Evolutionary conservation across 2,329 filamentous ascomycete species (phyloP).

Genomic region (Colletotrichum siamense): DNA sequence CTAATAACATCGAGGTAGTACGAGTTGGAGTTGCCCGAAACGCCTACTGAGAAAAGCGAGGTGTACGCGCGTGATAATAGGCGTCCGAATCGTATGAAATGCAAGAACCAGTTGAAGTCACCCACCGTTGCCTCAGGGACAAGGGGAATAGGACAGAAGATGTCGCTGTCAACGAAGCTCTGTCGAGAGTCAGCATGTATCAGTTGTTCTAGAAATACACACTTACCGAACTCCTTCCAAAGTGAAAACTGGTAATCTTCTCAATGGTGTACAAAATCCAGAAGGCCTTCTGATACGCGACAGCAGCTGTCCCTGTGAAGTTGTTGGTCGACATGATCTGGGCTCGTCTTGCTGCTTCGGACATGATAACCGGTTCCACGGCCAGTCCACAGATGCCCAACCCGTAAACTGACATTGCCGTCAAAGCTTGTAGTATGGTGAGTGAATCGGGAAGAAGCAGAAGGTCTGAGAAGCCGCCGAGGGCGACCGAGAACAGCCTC

Average conservation of each 20-base stretch:
- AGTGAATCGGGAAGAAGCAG: conserved; percentile 34
- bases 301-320: conserved; percentile 13
- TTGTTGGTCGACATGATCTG: conserved; percentile 31
- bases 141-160: conserved; percentile 31
- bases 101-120: conserved; percentile 31
- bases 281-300: conserved; percentile 32
- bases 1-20: conserved; percentile 31
- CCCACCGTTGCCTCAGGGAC: conserved; percentile 26
- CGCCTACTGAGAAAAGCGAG: conserved; percentile 33
- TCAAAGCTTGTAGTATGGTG: conserved; percentile 32
- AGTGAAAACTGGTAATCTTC: conserved; percentile 31
- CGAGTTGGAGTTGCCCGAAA: conserved; percentile 26
- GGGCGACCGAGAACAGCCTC: conserved; percentile 41
- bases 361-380: conserved; percentile 35
- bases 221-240: conserved; percentile 34
- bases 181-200: not conserved
- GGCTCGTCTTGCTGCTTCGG: conserved; percentile 33
- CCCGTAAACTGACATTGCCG: conserved; percentile 34
- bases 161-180: conserved; percentile 36
- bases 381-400: conserved; percentile 32
- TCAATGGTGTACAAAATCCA: conserved; percentile 32
- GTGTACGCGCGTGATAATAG: conserved; percentile 32
- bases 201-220: accelerated
- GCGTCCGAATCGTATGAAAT: conserved; percentile 28
- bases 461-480: conserved; percentile 39